Conservation (phyloP, 106 monocot genomes). For the Posidonia australis region DNA sequence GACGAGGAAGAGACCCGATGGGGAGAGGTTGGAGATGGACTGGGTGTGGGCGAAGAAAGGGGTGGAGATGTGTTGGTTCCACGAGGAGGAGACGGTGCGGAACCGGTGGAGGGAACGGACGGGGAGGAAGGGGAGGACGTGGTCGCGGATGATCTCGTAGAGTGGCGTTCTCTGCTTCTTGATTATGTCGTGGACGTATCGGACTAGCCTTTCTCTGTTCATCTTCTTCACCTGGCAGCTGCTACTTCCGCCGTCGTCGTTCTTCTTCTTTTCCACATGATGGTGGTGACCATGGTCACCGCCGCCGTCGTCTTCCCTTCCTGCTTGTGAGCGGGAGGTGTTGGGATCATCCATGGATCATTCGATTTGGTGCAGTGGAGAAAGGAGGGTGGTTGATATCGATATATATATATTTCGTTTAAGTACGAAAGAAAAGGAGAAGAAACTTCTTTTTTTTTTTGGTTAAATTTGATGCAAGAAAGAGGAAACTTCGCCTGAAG, state of each 20-base stretch:
- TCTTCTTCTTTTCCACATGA: neutral
- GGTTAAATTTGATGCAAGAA: no score
- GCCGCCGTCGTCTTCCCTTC: no score
- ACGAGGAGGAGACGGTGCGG: neutral
- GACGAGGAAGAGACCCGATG: slow-evolving; percentile 6
- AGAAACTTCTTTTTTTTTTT: no score
- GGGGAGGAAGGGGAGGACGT: slow-evolving; percentile 9
- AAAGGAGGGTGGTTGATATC: no score
- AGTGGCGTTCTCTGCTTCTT: neutral
- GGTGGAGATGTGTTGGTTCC: slow-evolving; percentile 8
- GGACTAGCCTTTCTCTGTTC: neutral
- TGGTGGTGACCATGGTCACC: no score
- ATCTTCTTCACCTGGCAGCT: neutral
- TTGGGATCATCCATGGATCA: no score
- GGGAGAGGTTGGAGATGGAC: neutral
- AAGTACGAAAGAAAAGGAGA: no score
- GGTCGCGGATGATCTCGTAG: slow-evolving; percentile 3
- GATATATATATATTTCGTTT: no score
- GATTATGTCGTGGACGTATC: neutral
- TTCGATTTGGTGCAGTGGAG: no score
- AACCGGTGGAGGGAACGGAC: slow-evolving; percentile 9
- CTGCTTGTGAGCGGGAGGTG: no score
- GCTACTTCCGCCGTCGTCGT: neutral
- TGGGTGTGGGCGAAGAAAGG: slow-evolving; percentile 11
- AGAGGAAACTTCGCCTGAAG: no score